Evolutionary conservation across 768 basidiomycete genomes (phyloP).

Genomic region (Suillus decipiens): DNA sequence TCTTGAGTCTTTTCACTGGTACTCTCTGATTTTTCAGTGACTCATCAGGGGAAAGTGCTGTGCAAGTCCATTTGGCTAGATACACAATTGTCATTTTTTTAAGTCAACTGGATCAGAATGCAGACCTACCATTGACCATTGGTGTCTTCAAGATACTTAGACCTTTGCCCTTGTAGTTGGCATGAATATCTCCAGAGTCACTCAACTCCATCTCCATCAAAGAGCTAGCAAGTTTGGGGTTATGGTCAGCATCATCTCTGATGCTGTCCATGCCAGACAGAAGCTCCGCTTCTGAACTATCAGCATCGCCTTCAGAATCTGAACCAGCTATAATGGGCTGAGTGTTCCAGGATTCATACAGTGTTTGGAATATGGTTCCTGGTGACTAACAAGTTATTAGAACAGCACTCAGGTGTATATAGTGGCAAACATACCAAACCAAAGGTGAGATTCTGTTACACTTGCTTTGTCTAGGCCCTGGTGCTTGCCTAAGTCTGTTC

Average conservation of each 20-base stretch:
- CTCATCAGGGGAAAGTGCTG: neutral
- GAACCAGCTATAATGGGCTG: neutral
- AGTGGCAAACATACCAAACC: neutral
- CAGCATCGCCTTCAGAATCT: neutral
- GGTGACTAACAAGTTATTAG: neutral
- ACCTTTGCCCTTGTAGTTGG: neutral
- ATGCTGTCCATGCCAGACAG: neutral
- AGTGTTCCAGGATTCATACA: neutral
- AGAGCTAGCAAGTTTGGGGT: neutral
- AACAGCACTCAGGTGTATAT: neutral
- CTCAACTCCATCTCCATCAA: neutral
- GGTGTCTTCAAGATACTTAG: neutral
- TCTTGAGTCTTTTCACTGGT: neutral
- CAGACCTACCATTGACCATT: neutral
- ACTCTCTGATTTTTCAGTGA: neutral
- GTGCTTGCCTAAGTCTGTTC: neutral
- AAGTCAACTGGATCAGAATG: neutral
- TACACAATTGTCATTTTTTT: neutral
- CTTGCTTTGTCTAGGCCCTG: constrained; percentile 2
- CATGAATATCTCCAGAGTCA: neutral
- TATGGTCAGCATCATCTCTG: neutral
- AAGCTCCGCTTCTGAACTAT: neutral
- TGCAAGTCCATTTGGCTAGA: neutral
- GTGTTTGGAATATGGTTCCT: neutral
- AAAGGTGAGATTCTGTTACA: constrained; percentile 7